These are phyloP conservation scores for Aspergillus cavernicola DNA, from an alignment of 495 filamentous ascomycete genomes.

Conservation along the genomic window DNA sequence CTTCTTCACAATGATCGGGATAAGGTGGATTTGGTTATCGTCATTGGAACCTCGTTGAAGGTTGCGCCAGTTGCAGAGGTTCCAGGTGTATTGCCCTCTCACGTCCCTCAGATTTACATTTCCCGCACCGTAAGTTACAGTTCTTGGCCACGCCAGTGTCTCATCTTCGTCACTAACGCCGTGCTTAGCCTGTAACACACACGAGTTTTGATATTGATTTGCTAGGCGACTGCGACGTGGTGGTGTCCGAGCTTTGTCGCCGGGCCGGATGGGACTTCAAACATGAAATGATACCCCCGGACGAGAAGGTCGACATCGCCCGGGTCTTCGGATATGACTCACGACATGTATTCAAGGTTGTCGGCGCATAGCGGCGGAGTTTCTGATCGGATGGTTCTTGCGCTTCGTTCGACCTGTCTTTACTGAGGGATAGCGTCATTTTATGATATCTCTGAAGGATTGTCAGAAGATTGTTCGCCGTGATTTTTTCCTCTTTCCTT, in stretches of 20 bases:
- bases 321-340: conserved; percentile 61
- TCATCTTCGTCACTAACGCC: conserved; percentile 7
- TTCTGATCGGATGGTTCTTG: conserved; percentile 32
- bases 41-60: conserved; percentile 95
- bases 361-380: conserved; percentile 46
- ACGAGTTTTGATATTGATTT: conserved; percentile 95
- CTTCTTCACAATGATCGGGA: conserved; percentile 75
- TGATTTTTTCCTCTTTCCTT: conserved; percentile 5
- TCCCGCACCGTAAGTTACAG: conserved; percentile 73
- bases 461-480: background rate
- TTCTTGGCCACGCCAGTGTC: background rate
- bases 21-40: conserved; percentile 84
- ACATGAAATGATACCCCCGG: conserved; percentile 80
- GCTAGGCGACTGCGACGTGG: conserved; percentile 86
- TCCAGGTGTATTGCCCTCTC: conserved; percentile 68
- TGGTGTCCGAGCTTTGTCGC: conserved; percentile 85
- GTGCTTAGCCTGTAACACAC: conserved; percentile 68
- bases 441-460: conserved; percentile 13
- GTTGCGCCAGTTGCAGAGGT: conserved; percentile 94
- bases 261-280: conserved; percentile 80
- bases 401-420: conserved; percentile 22
- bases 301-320: conserved; percentile 55
- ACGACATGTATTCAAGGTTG: conserved; percentile 58
- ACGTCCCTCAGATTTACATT: conserved; percentile 93
- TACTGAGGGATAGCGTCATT: conserved; percentile 28